Evolutionary conservation across 2,329 filamentous ascomycete species (phyloP).

Genomic region (Sporothrix mexicana): DNA sequence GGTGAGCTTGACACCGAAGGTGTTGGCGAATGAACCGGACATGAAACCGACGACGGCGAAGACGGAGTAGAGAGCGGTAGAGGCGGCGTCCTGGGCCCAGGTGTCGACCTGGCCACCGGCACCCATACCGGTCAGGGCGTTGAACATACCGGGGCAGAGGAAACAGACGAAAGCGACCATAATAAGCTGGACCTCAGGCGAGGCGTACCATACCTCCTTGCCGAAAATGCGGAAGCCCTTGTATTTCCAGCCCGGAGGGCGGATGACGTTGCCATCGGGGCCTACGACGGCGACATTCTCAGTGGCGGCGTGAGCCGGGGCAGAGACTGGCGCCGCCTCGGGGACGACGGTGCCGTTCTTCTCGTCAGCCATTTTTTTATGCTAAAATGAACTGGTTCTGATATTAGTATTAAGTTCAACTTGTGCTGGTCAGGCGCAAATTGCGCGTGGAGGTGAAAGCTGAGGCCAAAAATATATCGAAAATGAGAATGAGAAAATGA

Average conservation of each 20-base stretch:
- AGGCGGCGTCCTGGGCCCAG: slow-evolving; percentile 43
- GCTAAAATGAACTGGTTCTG: background rate
- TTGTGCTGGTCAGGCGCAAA: background rate
- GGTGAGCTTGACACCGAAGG: slow-evolving; percentile 70
- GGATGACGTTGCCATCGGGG: slow-evolving; percentile 38
- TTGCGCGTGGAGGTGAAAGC: background rate
- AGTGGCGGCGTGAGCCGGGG: background rate
- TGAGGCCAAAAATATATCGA: background rate
- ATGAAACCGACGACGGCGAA: slow-evolving; percentile 69
- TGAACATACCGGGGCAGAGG: slow-evolving; percentile 48
- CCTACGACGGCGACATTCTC: slow-evolving; percentile 24
- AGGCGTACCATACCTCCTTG: slow-evolving; percentile 71
- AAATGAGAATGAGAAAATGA: background rate
- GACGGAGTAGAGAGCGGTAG: slow-evolving; percentile 55
- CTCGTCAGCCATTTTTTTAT: slow-evolving; percentile 34
- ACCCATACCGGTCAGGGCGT: slow-evolving; percentile 41
- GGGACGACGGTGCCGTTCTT: slow-evolving; percentile 29
- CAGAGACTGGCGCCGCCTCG: slow-evolving; percentile 21
- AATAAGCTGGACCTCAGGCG: slow-evolving; percentile 72
- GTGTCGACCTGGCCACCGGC: slow-evolving; percentile 41
- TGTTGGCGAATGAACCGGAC: slow-evolving; percentile 79
- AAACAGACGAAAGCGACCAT: slow-evolving; percentile 73
- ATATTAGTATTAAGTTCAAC: background rate
- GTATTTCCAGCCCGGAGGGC: slow-evolving; percentile 70
- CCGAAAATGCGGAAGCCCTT: slow-evolving; percentile 61